Evolutionary conservation across 305 asterid species (phyloP).

Genomic region (Ajuga reptans): DNA sequence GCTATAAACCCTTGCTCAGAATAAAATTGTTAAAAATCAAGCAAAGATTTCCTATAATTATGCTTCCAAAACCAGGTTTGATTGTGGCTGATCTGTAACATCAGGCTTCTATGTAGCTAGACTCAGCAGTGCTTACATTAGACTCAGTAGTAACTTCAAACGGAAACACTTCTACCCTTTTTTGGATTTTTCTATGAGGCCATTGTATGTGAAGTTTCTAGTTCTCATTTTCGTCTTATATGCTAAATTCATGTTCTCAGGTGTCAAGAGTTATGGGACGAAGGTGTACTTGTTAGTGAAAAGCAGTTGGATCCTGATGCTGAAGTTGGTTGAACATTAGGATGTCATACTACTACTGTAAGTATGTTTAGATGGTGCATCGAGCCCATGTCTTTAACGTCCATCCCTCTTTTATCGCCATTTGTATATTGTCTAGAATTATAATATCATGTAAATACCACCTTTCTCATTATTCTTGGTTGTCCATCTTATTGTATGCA

Average conservation of each 20-base stretch:
- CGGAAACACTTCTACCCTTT: neutral
- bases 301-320: slow-evolving; percentile 48
- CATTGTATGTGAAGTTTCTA: too few species aligned
- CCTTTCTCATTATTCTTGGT: neutral
- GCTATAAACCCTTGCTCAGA: too few species aligned
- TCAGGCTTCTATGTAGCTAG: neutral
- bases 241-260: slow-evolving; percentile 23
- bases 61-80: too few species aligned
- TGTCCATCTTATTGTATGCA: neutral
- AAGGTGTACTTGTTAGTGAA: slow-evolving; percentile 64
- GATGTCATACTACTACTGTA: neutral
- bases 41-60: too few species aligned
- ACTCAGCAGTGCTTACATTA: neutral
- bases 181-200: neutral
- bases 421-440: neutral
- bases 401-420: neutral
- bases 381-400: neutral
- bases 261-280: slow-evolving; percentile 74
- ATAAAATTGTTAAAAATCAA: too few species aligned
- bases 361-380: neutral
- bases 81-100: neutral
- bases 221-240: neutral
- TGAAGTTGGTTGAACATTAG: slow-evolving; percentile 26
- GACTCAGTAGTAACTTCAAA: neutral
- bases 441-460: slow-evolving; percentile 5